phyloP scores from a whole-genome alignment of 176 grass and related monocot species.

The Zizania latifolia region DNA sequence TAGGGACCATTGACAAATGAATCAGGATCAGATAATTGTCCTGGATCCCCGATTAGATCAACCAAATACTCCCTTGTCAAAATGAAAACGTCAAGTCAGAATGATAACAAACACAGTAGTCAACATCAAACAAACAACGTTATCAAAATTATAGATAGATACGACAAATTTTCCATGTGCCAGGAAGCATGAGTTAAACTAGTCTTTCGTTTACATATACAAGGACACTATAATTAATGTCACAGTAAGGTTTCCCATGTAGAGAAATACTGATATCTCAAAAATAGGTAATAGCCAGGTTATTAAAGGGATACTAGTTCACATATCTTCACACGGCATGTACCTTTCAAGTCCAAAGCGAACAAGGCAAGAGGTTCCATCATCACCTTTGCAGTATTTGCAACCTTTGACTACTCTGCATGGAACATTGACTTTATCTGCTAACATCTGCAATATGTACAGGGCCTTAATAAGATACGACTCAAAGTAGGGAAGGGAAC shows the following conservation, averaged over 20 bases:
- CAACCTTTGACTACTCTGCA: constrained; percentile 96
- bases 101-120: neutral
- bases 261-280: neutral
- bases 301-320: neutral
- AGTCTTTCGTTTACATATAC: neutral
- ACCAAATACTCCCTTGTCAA: constrained; percentile 86
- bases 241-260: neutral
- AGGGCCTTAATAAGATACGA: neutral
- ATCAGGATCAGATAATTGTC: constrained; percentile 78
- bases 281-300: neutral
- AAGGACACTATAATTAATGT: neutral
- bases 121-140: neutral
- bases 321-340: constrained; percentile 2
- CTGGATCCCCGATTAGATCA: constrained; percentile 79
- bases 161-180: neutral
- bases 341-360: constrained; percentile 94
- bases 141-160: neutral
- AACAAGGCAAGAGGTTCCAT: constrained; percentile 83
- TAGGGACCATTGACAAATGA: constrained; percentile 84
- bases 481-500: neutral
- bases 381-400: constrained; percentile 83
- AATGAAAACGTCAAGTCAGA: constrained; percentile 23
- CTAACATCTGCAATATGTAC: constrained; percentile 56
- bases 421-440: constrained; percentile 75
- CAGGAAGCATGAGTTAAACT: neutral